Evolutionary conservation across 805 yeast species (phyloP).

Genomic region (Candida railenensis): DNA sequence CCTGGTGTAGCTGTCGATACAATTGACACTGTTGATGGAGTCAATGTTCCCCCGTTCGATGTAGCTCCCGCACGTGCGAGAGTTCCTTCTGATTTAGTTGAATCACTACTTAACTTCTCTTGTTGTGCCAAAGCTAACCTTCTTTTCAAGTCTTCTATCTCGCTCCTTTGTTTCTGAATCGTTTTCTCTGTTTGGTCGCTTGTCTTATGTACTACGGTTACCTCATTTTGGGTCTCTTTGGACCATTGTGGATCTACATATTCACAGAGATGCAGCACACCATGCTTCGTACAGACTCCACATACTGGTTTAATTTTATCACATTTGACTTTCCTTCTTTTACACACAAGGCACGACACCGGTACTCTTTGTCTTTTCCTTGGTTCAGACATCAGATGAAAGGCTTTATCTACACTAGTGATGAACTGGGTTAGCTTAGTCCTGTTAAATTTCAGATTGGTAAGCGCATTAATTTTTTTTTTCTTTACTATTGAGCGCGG

Average conservation of each 20-base stretch:
- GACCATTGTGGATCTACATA: conserved; percentile 43
- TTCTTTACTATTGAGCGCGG: too few relatives aligned
- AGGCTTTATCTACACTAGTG: too few relatives aligned
- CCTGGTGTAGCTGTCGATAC: too few relatives aligned
- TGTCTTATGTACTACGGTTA: not conserved
- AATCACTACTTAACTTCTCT: too few relatives aligned
- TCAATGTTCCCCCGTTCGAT: too few relatives aligned
- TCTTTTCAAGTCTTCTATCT: conserved; percentile 31
- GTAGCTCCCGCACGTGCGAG: too few relatives aligned
- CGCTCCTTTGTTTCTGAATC: conserved; percentile 24
- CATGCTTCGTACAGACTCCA: conserved; percentile 40
- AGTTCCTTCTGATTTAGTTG: too few relatives aligned
- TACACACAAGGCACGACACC: conserved; percentile 38
- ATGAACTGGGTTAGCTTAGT: too few relatives aligned
- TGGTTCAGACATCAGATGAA: conserved; percentile 5
- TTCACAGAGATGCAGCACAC: conserved; percentile 39
- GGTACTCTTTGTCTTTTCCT: conserved; percentile 37
- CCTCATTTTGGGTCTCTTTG: conserved; percentile 2
- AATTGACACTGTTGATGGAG: too few relatives aligned
- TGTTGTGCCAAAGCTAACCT: conserved; percentile 19
- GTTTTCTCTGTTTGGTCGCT: not conserved
- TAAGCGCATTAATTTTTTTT: too few relatives aligned
- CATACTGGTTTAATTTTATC: conserved; percentile 42
- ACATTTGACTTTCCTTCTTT: conserved; percentile 43
- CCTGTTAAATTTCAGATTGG: too few relatives aligned